phyloP scores from a whole-genome alignment of 768 basidiomycete genomes.

The Kwoniella dejecticola region DNA sequence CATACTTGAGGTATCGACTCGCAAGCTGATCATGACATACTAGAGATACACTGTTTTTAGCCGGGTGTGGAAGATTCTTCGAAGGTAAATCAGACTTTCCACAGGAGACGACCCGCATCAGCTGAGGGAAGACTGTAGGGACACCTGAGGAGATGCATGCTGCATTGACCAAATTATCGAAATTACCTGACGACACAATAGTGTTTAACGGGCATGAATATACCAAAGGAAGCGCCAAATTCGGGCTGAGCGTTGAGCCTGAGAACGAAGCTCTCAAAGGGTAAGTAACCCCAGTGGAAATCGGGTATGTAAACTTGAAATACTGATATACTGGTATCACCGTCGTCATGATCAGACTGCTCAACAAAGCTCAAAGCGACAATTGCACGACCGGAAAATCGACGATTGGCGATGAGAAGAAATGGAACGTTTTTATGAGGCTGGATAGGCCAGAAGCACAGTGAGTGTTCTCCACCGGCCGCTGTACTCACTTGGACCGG shows the following conservation, averaged over 20 bases:
- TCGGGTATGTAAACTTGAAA: too few relatives aligned
- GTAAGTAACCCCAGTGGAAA: conserved; percentile 30
- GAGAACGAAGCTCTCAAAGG: conserved; percentile 65
- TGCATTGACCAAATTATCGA: conserved; percentile 70
- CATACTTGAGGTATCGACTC: not conserved
- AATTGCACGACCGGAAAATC: conserved; percentile 73
- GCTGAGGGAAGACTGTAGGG: conserved; percentile 56
- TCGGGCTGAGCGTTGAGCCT: conserved; percentile 60
- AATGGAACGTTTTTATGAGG: conserved; percentile 95
- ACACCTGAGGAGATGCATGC: conserved; percentile 67
- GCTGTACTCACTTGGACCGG: too few relatives aligned
- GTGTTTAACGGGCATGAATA: conserved; percentile 93
- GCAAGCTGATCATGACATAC: not conserved
- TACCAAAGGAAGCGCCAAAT: conserved; percentile 71
- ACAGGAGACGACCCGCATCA: not conserved
- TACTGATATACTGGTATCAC: too few relatives aligned
- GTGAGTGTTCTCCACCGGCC: conserved; percentile 64
- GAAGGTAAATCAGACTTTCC: conserved; percentile 58
- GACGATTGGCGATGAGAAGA: conserved; percentile 89
- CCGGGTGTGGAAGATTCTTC: conserved; percentile 91
- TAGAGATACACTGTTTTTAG: conserved; percentile 78
- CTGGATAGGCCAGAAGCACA: conserved; percentile 65
- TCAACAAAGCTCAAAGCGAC: conserved; percentile 64
- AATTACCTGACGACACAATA: conserved; percentile 75
- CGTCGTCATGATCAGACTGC: conserved; percentile 60